Conservation (phyloP, 108 stramenopile species). For the Skeletonema potamos region DNA sequence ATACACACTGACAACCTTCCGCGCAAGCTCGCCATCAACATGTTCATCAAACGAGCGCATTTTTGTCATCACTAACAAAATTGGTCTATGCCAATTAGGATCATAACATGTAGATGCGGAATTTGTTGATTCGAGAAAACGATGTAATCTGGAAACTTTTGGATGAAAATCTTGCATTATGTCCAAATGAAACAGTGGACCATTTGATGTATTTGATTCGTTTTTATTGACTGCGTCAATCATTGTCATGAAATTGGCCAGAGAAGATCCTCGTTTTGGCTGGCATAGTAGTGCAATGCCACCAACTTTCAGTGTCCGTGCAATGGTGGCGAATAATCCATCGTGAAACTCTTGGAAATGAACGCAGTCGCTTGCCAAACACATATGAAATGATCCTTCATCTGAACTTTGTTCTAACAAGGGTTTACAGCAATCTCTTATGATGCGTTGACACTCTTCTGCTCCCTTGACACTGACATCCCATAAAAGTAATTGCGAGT, state of each 20-base stretch:
- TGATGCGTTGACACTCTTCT: constrained; percentile 20
- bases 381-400: constrained; percentile 26
- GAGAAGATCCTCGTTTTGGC: constrained; percentile 66
- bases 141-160: constrained; percentile 33
- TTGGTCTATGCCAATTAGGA: constrained; percentile 63
- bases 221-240: constrained; percentile 38
- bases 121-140: neutral
- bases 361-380: constrained; percentile 72
- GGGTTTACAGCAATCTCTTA: neutral
- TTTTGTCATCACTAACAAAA: constrained; percentile 58
- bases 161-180: constrained; percentile 35
- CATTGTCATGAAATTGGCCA: constrained; percentile 54
- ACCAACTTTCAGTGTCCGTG: constrained; percentile 52
- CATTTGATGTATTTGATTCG: neutral
- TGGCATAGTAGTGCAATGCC: constrained; percentile 74
- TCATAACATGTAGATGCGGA: constrained; percentile 34
- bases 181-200: constrained; percentile 33
- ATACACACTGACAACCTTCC: constrained; percentile 2
- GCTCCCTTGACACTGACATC: constrained; percentile 41
- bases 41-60: constrained; percentile 48
- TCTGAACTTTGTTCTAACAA: neutral
- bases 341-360: constrained; percentile 87
- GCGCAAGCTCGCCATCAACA: constrained; percentile 25
- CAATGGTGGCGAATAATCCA: constrained; percentile 53
- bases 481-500: constrained; percentile 55